Evolutionary conservation across 768 basidiomycete species (phyloP).

Genomic region (Russula sp.): DNA sequence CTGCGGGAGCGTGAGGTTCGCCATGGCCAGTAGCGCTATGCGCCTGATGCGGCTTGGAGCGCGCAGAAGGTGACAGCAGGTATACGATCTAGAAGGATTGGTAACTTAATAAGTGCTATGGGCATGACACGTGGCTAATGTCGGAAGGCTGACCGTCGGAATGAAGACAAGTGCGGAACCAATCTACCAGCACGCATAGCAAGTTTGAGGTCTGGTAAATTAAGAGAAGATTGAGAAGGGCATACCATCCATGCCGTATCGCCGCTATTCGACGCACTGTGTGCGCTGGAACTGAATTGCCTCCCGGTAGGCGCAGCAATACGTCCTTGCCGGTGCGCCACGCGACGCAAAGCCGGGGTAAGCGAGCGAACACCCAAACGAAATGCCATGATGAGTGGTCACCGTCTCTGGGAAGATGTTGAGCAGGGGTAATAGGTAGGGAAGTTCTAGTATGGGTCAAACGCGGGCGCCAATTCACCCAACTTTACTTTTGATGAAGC

Average conservation of each 20-base stretch:
- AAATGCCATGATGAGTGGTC: constrained; percentile 8
- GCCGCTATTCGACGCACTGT: constrained; percentile 2
- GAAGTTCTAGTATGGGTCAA: background rate
- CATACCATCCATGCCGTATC: constrained; percentile 23
- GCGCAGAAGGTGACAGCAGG: constrained; percentile 22
- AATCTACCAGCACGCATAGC: constrained; percentile 2
- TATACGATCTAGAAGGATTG: constrained; percentile 12
- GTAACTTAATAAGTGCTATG: constrained; percentile 28
- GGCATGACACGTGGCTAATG: constrained; percentile 23
- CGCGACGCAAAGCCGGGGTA: constrained; percentile 7
- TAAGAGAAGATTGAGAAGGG: background rate
- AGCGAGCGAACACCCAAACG: constrained; percentile 12
- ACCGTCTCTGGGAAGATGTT: background rate
- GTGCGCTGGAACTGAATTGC: constrained; percentile 16
- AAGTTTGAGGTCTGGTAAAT: background rate
- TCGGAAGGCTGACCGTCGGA: constrained; percentile 19
- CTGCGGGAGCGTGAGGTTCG: constrained; percentile 45
- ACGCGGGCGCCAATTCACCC: background rate
- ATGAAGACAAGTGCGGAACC: constrained; percentile 21
- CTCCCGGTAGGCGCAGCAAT: background rate
- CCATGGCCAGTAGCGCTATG: constrained; percentile 53
- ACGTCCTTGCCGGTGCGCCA: constrained; percentile 6
- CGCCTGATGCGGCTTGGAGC: constrained; percentile 28
- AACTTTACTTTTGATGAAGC: background rate
- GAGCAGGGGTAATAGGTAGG: background rate